Percentiles rank a stretch among this genome's conserved stretches.
Evolutionary conservation across 352 stramenopile genomes (phyloP).

Genomic region (Globisporangium irregulare): DNA sequence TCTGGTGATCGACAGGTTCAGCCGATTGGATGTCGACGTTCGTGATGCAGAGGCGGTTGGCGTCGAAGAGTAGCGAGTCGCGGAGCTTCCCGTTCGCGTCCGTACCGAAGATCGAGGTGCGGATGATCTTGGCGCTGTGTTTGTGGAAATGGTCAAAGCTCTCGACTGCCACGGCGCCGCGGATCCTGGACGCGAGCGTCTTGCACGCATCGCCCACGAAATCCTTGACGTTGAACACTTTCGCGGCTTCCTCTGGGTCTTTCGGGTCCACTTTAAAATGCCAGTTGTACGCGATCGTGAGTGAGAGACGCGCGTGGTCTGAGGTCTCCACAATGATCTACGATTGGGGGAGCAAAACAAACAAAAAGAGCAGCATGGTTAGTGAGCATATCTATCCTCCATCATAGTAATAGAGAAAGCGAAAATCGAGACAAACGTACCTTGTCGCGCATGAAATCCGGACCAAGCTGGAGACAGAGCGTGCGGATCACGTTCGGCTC

Average conservation of each 20-base stretch:
- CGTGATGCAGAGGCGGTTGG: conserved; percentile 78
- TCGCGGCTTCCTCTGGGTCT: conserved; percentile 51
- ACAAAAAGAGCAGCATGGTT: background rate
- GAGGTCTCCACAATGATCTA: conserved; percentile 81
- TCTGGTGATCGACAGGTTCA: conserved; percentile 70
- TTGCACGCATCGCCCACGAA: conserved; percentile 83
- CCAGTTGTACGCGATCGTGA: conserved; percentile 87
- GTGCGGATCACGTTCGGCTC: conserved; percentile 78
- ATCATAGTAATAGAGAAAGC: background rate
- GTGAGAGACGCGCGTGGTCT: conserved; percentile 64
- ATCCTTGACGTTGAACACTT: conserved; percentile 81
- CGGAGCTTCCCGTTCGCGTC: conserved; percentile 58
- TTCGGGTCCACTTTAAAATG: conserved; percentile 63
- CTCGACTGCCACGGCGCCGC: conserved; percentile 66
- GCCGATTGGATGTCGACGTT: conserved; percentile 83
- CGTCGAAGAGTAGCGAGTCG: conserved; percentile 54
- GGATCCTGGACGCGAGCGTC: conserved; percentile 72
- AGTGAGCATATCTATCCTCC: background rate
- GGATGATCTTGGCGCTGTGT: conserved; percentile 79
- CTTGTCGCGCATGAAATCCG: conserved; percentile 82
- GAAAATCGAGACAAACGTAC: conserved; percentile 4
- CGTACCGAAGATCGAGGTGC: conserved; percentile 70
- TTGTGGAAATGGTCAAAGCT: conserved; percentile 85
- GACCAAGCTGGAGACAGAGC: conserved; percentile 72
- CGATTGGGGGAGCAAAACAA: background rate